phyloP scores from a whole-genome alignment of 192 early-diverging fungal genomes.

The Backusella australiensis region DNA sequence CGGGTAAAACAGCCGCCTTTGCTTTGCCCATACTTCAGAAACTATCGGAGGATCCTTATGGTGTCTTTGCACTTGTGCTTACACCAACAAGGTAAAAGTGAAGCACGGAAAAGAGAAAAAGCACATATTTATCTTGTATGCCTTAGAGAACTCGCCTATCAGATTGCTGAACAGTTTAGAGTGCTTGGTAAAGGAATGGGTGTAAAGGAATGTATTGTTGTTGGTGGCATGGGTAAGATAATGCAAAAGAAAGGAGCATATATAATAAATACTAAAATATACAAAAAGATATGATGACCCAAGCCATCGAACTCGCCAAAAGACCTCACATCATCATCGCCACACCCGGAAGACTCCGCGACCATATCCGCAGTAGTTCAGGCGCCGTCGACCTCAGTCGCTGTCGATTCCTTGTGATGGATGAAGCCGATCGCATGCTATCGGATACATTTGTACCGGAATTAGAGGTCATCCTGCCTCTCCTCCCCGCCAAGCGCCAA shows the following conservation, averaged over 20 bases:
- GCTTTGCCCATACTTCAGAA: conserved; percentile 95
- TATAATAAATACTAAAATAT: neutral
- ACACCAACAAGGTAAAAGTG: conserved; percentile 80
- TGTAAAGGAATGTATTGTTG: conserved; percentile 80
- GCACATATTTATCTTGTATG: neutral
- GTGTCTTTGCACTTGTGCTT: conserved; percentile 93
- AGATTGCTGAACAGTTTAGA: conserved; percentile 97
- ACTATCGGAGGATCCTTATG: conserved; percentile 94
- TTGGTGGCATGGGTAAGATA: conserved; percentile 81
- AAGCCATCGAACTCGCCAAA: conserved; percentile 81
- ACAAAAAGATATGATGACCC: conserved; percentile 83
- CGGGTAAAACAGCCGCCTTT: conserved; percentile 98
- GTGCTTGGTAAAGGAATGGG: conserved; percentile 88
- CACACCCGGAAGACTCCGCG: conserved; percentile 92
- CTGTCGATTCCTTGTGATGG: conserved; percentile 86
- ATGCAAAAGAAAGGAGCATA: neutral
- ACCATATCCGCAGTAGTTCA: conserved; percentile 82
- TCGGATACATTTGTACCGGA: conserved; percentile 84
- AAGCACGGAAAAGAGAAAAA: neutral
- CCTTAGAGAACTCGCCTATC: conserved; percentile 90
- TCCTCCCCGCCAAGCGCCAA: conserved; percentile 81
- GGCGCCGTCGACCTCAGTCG: conserved; percentile 71
- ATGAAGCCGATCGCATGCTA: conserved; percentile 94
- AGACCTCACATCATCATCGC: conserved; percentile 92
- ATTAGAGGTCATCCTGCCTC: conserved; percentile 73